These are phyloP conservation scores for Auricularia sp. DNA, from an alignment of 768 basidiomycete genomes.

Conservation along the genomic window DNA sequence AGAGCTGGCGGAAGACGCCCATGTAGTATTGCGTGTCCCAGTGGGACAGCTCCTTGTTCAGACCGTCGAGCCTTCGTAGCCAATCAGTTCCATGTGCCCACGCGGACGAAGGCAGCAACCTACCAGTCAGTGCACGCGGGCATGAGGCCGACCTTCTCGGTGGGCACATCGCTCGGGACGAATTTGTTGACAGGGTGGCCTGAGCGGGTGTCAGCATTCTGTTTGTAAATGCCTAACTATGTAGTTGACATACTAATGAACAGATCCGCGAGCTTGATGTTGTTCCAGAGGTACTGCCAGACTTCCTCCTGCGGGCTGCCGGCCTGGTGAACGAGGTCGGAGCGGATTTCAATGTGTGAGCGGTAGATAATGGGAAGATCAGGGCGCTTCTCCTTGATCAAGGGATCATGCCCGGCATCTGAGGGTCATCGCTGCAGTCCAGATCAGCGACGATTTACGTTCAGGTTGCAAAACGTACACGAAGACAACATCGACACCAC, in stretches of 20 bases:
- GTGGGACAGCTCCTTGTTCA: conserved; percentile 51
- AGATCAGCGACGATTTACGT: conserved; percentile 10
- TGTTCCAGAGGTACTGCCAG: conserved; percentile 93
- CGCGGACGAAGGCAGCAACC: conserved; percentile 25
- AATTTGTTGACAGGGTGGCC: conserved; percentile 90
- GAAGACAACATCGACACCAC: conserved; percentile 81
- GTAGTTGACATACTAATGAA: conserved; percentile 59
- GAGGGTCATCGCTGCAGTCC: conserved; percentile 58
- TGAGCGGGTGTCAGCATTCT: conserved; percentile 13
- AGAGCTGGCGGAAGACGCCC: conserved; percentile 75
- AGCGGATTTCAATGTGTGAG: conserved; percentile 87
- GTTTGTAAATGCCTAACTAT: background rate
- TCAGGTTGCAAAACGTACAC: conserved; percentile 37
- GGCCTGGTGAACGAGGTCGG: conserved; percentile 71
- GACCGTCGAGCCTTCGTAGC: conserved; percentile 66
- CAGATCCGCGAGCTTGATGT: conserved; percentile 79
- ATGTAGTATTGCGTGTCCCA: conserved; percentile 48
- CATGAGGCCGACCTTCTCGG: conserved; percentile 58
- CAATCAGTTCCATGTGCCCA: conserved; percentile 5
- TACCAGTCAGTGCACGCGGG: conserved; percentile 84
- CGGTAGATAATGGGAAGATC: conserved; percentile 86
- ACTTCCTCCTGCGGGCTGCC: conserved; percentile 84
- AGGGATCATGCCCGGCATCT: conserved; percentile 92
- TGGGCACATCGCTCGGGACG: conserved; percentile 76
- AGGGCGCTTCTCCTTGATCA: conserved; percentile 78